phyloP scores from a whole-genome alignment of 2,329 filamentous ascomycete genomes.

The Fonsecaea pedrosoi region DNA sequence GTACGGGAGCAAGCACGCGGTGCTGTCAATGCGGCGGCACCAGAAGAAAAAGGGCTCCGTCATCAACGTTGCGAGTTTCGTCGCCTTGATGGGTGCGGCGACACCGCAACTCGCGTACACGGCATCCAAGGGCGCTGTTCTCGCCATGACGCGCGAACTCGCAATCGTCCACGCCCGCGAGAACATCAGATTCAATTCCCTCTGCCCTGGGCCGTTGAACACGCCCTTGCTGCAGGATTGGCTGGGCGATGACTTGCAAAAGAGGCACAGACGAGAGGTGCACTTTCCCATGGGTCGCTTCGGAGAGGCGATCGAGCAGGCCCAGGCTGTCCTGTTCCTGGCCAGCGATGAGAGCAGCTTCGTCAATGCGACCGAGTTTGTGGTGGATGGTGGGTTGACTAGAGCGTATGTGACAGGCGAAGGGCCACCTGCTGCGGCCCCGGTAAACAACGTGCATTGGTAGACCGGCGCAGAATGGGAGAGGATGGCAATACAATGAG shows the following conservation, averaged over 20 bases:
- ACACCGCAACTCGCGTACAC: constrained; percentile 71
- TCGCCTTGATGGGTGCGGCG: constrained; percentile 40
- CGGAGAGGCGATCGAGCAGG: constrained; percentile 92
- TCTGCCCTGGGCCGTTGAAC: constrained; percentile 91
- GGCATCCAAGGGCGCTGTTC: constrained; percentile 88
- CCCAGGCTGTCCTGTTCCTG: constrained; percentile 84
- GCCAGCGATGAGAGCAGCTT: constrained; percentile 89
- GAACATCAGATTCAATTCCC: constrained; percentile 85
- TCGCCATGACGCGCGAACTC: constrained; percentile 87
- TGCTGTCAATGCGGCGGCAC: constrained; percentile 79
- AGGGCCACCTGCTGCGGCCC: constrained; percentile 61
- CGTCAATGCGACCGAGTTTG: constrained; percentile 89
- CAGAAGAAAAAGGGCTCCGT: constrained; percentile 73
- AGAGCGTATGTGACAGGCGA: constrained; percentile 80
- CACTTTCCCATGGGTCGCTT: constrained; percentile 90
- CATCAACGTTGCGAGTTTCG: constrained; percentile 41
- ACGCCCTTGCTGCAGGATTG: constrained; percentile 91
- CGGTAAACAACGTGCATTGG: constrained; percentile 51
- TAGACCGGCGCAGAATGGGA: not conserved
- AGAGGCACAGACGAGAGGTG: constrained; percentile 81
- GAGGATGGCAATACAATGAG: not conserved
- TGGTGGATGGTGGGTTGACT: constrained; percentile 94
- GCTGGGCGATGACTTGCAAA: constrained; percentile 84
- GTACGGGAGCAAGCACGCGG: constrained; percentile 92
- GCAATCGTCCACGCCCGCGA: constrained; percentile 89